phyloP scores from a whole-genome alignment of 768 basidiomycete species.

The Phylloporus sp. region DNA sequence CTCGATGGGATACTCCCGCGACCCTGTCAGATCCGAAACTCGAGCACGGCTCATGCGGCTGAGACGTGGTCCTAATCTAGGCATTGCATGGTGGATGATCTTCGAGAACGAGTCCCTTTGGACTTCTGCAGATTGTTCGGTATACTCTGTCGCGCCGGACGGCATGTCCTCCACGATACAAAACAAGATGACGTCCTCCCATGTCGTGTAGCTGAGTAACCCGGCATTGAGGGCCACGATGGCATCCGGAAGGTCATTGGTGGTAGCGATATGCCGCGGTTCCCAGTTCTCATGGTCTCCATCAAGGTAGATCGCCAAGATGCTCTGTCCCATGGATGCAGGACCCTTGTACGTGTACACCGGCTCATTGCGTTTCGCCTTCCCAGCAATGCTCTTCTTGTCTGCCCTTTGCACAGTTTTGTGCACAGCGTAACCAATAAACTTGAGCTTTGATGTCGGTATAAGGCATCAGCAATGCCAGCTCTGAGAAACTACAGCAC shows the following conservation, averaged over 20 bases:
- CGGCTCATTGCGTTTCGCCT: slow-evolving; percentile 24
- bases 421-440: slow-evolving; percentile 37
- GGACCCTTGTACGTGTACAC: slow-evolving; percentile 38
- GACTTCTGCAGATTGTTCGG: slow-evolving; percentile 34
- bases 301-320: slow-evolving; percentile 36
- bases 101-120: slow-evolving; percentile 30
- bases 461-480: slow-evolving; percentile 42
- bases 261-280: slow-evolving; percentile 18
- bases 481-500: slow-evolving; percentile 39
- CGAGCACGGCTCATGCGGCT: slow-evolving; percentile 18
- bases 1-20: slow-evolving; percentile 29
- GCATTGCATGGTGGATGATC: slow-evolving; percentile 25
- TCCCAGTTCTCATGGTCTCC: slow-evolving; percentile 26
- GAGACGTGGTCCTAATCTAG: slow-evolving; percentile 22
- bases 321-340: slow-evolving; percentile 35
- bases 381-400: slow-evolving; percentile 31
- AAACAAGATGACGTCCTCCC: slow-evolving; percentile 35
- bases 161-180: slow-evolving; percentile 26
- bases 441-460: slow-evolving; percentile 42
- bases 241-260: slow-evolving; percentile 34
- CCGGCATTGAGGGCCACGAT: slow-evolving; percentile 42
- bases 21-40: slow-evolving; percentile 20
- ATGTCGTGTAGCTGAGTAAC: slow-evolving; percentile 33
- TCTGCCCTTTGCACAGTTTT: slow-evolving; percentile 30
- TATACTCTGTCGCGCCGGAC: slow-evolving; percentile 36